Base-by-base conservation (phyloP, 2,329 filamentous ascomycete genomes). In the Fonsecaea pedrosoi region DNA sequence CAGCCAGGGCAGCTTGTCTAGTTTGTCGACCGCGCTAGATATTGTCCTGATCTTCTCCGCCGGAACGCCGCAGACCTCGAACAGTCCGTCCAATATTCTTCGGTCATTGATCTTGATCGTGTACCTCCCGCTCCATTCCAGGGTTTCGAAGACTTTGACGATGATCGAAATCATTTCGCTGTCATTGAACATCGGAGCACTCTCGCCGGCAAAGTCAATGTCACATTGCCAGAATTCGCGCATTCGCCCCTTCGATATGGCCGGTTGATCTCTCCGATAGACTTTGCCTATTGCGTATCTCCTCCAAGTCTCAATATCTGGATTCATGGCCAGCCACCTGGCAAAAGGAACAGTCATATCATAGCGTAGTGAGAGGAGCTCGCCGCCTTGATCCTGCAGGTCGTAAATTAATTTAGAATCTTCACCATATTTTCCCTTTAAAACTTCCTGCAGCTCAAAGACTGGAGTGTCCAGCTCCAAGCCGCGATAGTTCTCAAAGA, bases 151-250 rank as follows among this genome's bases (percentile, higher is more conserved):
- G 48, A 96, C 90, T 77, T 97, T 93, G 73, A 87, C 89, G 58
- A 92, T 87, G 71, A 97, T 93, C 65, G 90, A 86, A 73, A 98
- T 81, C 66, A 97, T 90, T 81, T 97, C 94, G 42, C 93, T 91
- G 76, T 97, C 94, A 64, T 94, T 92, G 32, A 97, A 86, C 93
- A 97, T 97, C 62, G 92, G 81, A 77, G 97, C 94, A 50, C 82
- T 83, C 68, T 78, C 73, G 67, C 94, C 93, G 12, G 94, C 94
- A 80, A 97, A 94, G 77, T 97, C 94, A 76, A 97, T 96, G 81
- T 98, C 94, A 82, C 94, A 97, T 80, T 97, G 94, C 82, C 96
- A 97, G 80, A 97, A 97, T 80, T 97, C 94, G 75, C 94, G 87
- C 90, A 97, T 95, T 62, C 94, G 88, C 60, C 94, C 94, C 78